Conservation (phyloP, 2,329 filamentous ascomycete genomes). For the Epichloe uncinata region DNA sequence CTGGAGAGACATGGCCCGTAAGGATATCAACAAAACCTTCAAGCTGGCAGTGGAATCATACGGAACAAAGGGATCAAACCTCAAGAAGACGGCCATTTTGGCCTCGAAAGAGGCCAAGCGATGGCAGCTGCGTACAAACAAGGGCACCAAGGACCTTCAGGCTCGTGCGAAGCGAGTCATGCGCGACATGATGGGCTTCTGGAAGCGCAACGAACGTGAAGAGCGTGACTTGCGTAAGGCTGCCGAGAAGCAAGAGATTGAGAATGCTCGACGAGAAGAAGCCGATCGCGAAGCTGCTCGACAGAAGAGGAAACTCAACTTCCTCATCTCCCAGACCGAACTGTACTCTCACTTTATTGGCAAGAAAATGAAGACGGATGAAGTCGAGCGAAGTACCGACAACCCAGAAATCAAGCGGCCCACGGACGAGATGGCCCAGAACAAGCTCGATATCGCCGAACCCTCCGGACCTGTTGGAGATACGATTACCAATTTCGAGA, state of each 20-base stretch:
- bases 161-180: conserved; percentile 94
- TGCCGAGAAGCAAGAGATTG: conserved; percentile 89
- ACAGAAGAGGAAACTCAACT: conserved; percentile 98
- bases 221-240: conserved; percentile 89
- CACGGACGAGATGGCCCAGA: conserved; percentile 25
- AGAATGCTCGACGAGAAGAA: conserved; percentile 92
- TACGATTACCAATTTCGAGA: conserved; percentile 88
- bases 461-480: conserved; percentile 39
- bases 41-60: conserved; percentile 80
- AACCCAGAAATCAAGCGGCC: conserved; percentile 56
- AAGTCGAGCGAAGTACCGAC: conserved; percentile 82
- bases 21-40: conserved; percentile 85
- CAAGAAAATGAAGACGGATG: conserved; percentile 96
- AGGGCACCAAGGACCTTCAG: conserved; percentile 95
- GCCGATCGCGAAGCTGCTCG: conserved; percentile 94
- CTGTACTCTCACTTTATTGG: conserved; percentile 99
- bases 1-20: conserved; percentile 85
- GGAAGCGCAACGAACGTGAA: conserved; percentile 97
- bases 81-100: conserved; percentile 93
- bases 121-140: conserved; percentile 96
- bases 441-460: conserved; percentile 36
- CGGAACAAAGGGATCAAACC: conserved; percentile 79
- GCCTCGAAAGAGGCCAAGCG: conserved; percentile 94
- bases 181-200: conserved; percentile 99
- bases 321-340: conserved; percentile 96